A percentile compares a stretch with the other conserved stretches of the same genome.
phyloP scores from a whole-genome alignment of 129 eudicot species.

The Cynara cardunculus region DNA sequence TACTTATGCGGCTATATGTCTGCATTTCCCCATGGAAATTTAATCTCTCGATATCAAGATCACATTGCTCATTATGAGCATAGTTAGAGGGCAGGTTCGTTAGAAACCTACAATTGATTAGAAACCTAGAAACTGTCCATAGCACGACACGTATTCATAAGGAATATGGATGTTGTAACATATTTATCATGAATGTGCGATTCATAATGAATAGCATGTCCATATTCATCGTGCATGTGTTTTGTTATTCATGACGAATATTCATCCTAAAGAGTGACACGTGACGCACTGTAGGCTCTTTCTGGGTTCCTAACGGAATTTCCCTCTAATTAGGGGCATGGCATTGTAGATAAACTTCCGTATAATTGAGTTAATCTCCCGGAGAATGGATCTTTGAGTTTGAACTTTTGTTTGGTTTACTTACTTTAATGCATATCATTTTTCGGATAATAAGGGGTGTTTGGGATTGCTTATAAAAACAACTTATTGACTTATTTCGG shows the following conservation, averaged over 20 bases:
- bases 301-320: neutral
- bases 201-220: neutral
- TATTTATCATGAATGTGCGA: no score
- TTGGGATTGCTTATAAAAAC: no score
- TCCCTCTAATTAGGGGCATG: neutral
- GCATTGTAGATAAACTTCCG: neutral
- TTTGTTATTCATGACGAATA: neutral
- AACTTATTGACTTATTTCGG: no score
- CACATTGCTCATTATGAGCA: no score
- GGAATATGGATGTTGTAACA: neutral
- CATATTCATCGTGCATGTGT: neutral
- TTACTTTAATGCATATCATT: no score
- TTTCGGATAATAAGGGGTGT: no score
- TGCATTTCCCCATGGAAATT: no score
- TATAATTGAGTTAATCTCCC: neutral
- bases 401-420: neutral
- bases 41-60: no score
- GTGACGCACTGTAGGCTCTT: neutral
- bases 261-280: no score
- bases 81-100: no score
- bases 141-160: no score
- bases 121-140: neutral
- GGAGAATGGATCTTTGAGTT: neutral
- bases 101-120: neutral
- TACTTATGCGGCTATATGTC: no score